Evolutionary conservation across 2,329 filamentous ascomycete genomes (phyloP).

Genomic region (Pseudophaeomoniella oleicola): DNA sequence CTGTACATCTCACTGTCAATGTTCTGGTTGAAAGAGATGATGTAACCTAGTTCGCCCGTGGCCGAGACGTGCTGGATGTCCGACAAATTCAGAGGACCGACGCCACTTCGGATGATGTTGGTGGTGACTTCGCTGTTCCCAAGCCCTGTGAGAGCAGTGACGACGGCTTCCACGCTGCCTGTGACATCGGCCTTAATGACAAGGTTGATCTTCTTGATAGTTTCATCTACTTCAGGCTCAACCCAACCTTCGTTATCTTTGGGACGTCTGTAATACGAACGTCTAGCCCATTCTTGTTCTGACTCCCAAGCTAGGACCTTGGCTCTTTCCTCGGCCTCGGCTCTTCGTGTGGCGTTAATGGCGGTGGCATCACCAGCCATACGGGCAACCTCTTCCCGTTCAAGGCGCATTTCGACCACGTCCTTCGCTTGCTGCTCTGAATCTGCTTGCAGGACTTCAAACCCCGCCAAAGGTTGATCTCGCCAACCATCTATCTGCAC

Average conservation of each 20-base stretch:
- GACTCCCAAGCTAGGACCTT: slow-evolving; percentile 25
- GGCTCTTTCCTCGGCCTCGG: slow-evolving; percentile 39
- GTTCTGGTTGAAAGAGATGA: slow-evolving; percentile 75
- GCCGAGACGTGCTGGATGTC: slow-evolving; percentile 67
- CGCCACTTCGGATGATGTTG: slow-evolving; percentile 59
- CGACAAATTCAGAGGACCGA: slow-evolving; percentile 68
- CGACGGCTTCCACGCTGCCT: slow-evolving; percentile 83
- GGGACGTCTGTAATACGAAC: slow-evolving; percentile 6
- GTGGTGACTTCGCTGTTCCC: slow-evolving; percentile 74
- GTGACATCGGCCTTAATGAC: slow-evolving; percentile 86
- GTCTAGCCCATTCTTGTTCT: slow-evolving; percentile 11
- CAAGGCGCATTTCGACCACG: slow-evolving; percentile 62
- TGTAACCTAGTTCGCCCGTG: slow-evolving; percentile 55
- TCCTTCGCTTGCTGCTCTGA: slow-evolving; percentile 65
- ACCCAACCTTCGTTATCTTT: slow-evolving; percentile 16
- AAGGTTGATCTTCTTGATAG: slow-evolving; percentile 54
- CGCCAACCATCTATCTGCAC: slow-evolving; percentile 94
- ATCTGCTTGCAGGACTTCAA: slow-evolving; percentile 69
- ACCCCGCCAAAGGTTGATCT: slow-evolving; percentile 71
- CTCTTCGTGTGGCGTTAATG: slow-evolving; percentile 55
- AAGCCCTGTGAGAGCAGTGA: slow-evolving; percentile 59
- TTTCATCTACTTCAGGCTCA: slow-evolving; percentile 21
- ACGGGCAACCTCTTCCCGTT: slow-evolving; percentile 54
- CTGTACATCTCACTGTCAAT: slow-evolving; percentile 53
- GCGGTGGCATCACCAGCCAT: slow-evolving; percentile 57